phyloP scores from a whole-genome alignment of 768 basidiomycete species.

The Symmetrospora coprosmae region DNA sequence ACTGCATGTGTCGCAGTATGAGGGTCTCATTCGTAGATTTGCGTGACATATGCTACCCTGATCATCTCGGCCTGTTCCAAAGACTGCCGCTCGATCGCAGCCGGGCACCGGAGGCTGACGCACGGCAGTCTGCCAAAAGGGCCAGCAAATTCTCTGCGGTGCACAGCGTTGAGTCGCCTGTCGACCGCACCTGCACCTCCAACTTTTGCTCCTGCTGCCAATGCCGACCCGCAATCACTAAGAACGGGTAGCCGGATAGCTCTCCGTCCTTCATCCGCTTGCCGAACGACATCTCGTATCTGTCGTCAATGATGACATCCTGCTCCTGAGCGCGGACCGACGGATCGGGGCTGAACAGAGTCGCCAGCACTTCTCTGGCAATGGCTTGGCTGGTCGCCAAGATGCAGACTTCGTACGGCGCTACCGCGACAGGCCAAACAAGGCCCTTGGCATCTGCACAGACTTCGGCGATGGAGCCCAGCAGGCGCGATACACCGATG shows the following conservation, averaged over 20 bases:
- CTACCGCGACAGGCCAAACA: slow-evolving; percentile 15
- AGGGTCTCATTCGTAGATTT: slow-evolving; percentile 3
- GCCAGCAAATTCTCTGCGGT: too few species aligned
- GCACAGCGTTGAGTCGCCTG: too few species aligned
- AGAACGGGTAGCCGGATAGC: slow-evolving; percentile 14
- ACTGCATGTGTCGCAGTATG: slow-evolving; percentile 4
- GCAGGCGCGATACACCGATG: slow-evolving; percentile 20
- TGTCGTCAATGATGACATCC: slow-evolving; percentile 21
- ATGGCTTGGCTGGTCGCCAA: background rate
- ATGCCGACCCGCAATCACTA: slow-evolving; percentile 4
- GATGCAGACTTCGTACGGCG: slow-evolving; percentile 4
- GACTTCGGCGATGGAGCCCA: slow-evolving; percentile 19
- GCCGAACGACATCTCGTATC: slow-evolving; percentile 10
- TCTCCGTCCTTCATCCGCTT: slow-evolving; percentile 21
- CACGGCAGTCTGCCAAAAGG: too few species aligned
- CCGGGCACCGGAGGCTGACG: too few species aligned
- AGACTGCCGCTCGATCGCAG: too few species aligned
- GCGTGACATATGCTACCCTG: too few species aligned
- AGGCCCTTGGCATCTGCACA: slow-evolving; percentile 16
- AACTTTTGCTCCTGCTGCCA: slow-evolving; percentile 9
- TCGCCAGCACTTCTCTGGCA: background rate
- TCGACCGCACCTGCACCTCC: slow-evolving; percentile 1
- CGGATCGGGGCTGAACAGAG: background rate
- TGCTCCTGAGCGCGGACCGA: too few species aligned
- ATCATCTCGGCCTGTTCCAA: too few species aligned